Base-by-base conservation (phyloP, 495 filamentous ascomycete genomes). In the Amorphotheca resinae region DNA sequence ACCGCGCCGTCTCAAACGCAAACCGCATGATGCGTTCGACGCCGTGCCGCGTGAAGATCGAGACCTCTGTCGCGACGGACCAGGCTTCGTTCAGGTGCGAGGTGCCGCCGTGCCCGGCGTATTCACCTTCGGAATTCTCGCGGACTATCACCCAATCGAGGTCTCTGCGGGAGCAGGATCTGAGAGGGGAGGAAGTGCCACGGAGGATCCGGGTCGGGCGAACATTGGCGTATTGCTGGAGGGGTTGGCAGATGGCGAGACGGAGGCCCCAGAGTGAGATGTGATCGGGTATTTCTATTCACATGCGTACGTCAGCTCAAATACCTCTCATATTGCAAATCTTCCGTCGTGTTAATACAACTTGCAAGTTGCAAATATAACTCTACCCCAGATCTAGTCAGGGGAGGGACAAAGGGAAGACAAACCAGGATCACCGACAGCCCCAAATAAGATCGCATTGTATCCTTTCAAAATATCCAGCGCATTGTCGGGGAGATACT, bases 81-180 rank as follows among this genome's bases (percentile, higher is more conserved):
- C 69, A 74, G 2, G 69, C 59, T 43, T 64, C 59, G 31, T 64
- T 66, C 15, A 53, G 41, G 56, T 74, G 71, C 4, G 68, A 68
- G 20, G 64, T 63, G 0, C 72, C 72, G 22, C 72, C 72, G 40
- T 76, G 72, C 0, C 71, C 72, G 12, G 71, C 67, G 39, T 74
- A 74, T 52, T 74, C 71, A 7, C 71, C 72, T 47, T 76, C 71
- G 30, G 62, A 70, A 53, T 76, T 76, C 57, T 76, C 72, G 18
- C 72, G 69, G 9, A 76, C 53, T 30, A 76, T 72, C 3, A 74
- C 64, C 72, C 70, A 74, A 58, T 75, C 69, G 0, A 75, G 59
- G 33, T 66, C 50, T 0, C 60, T 59, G 4, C 51, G 40, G 23
- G 49, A 46, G 49, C 67, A 68, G 37, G 67, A 62, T 25, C 60